Conservation (phyloP, 306 rosid genomes). For the Castanospermum australe region DNA sequence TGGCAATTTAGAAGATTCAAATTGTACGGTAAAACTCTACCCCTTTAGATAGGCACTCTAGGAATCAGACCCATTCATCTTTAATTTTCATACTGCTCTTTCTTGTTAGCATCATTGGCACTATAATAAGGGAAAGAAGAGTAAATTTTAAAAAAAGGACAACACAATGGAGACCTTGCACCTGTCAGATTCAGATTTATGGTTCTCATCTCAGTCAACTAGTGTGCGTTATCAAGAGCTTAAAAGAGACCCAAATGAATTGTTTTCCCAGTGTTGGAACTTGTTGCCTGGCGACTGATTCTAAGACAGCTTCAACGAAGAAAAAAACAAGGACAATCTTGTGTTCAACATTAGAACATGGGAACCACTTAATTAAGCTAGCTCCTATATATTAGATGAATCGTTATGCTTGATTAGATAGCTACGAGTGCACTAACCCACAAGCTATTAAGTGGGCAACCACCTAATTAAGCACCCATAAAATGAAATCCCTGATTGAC, state of each 20-base stretch:
- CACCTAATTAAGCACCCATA: too few relatives aligned
- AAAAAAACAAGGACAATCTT: neutral
- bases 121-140: conserved; percentile 6
- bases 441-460: neutral
- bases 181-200: conserved; percentile 11
- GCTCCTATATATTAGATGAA: neutral
- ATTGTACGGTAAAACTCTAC: conserved; percentile 20
- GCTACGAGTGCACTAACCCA: neutral
- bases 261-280: neutral
- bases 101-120: conserved; percentile 29
- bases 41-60: conserved; percentile 15
- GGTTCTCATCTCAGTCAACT: neutral
- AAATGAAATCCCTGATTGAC: too few relatives aligned
- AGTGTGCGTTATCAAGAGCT: neutral
- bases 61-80: conserved; percentile 23
- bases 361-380: neutral
- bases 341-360: neutral
- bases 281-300: conserved; percentile 8
- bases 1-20: conserved; percentile 27
- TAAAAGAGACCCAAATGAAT: neutral
- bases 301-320: neutral
- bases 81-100: conserved; percentile 34
- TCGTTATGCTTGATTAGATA: neutral
- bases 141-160: neutral
- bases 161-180: conserved; percentile 26